Evolutionary conservation across 805 yeast genomes (phyloP).

Genomic region (Candida saitoana): DNA sequence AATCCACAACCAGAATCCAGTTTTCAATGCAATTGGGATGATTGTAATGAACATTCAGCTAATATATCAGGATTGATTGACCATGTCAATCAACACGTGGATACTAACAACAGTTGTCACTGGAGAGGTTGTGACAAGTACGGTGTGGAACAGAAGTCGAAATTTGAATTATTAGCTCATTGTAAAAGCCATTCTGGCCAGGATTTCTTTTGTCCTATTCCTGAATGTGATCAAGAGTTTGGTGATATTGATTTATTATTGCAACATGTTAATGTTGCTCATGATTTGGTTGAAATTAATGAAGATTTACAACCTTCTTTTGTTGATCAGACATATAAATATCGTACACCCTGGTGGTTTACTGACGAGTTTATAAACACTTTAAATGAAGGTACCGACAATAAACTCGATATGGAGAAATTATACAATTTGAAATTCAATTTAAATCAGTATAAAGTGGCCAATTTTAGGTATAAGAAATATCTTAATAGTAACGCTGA

Average conservation of each 20-base stretch:
- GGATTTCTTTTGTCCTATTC: conserved; percentile 62
- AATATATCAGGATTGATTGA: conserved; percentile 25
- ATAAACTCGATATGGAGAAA: conserved; percentile 12
- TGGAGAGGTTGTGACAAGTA: conserved; percentile 58
- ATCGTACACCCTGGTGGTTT: conserved; percentile 43
- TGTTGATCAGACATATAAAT: conserved; percentile 30
- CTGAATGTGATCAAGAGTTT: conserved; percentile 61
- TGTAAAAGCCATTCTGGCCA: conserved; percentile 65
- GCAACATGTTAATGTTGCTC: conserved; percentile 59
- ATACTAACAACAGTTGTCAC: conserved; percentile 42
- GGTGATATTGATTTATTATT: conserved; percentile 59
- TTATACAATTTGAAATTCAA: conserved; percentile 26
- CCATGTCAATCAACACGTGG: conserved; percentile 18
- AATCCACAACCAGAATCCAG: conserved; percentile 4
- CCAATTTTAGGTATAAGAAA: conserved; percentile 28
- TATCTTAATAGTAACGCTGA: conserved; percentile 9
- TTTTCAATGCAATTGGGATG: conserved; percentile 31
- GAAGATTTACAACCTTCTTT: conserved; percentile 26
- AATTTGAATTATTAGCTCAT: conserved; percentile 60
- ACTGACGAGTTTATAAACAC: conserved; percentile 24
- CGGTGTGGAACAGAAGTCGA: conserved; percentile 49
- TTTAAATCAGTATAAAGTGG: conserved; percentile 31
- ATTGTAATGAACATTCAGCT: conserved; percentile 19
- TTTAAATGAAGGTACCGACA: conserved; percentile 14
- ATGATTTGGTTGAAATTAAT: conserved; percentile 44